phyloP scores from a whole-genome alignment of 176 grass and related monocot genomes.

The Coix lacrymajobi region DNA sequence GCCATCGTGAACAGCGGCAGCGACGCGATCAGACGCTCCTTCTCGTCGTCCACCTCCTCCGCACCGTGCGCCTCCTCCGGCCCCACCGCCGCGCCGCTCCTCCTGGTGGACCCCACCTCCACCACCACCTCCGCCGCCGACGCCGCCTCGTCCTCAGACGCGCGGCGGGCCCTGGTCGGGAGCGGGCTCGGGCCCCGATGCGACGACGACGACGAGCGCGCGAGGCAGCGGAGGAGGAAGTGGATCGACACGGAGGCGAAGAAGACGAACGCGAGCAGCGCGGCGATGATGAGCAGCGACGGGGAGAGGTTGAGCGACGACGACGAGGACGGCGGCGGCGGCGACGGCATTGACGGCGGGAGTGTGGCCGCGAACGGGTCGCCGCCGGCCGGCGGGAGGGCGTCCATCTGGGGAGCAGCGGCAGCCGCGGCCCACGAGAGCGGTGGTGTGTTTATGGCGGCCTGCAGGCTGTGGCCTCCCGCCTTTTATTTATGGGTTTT shows the following conservation, averaged over 20 bases:
- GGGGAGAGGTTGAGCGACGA: constrained; percentile 58
- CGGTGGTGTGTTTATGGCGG: constrained; percentile 14
- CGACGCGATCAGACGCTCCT: constrained; percentile 65
- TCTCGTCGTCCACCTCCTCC: constrained; percentile 42
- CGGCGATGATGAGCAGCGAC: constrained; percentile 66
- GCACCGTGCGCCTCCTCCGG: background rate
- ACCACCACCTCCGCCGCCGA: too few relatives aligned
- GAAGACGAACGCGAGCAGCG: constrained; percentile 65
- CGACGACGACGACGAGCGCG: constrained; percentile 12
- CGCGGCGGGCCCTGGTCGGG: background rate
- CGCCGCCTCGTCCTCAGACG: background rate
- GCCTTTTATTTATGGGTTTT: constrained; percentile 62
- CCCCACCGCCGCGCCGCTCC: background rate
- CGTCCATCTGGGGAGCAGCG: constrained; percentile 19
- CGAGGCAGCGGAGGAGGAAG: constrained; percentile 72
- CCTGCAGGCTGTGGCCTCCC: constrained; percentile 8
- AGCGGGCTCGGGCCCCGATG: constrained; percentile 12
- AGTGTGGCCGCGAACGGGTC: constrained; percentile 46
- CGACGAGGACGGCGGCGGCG: background rate
- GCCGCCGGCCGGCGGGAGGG: constrained; percentile 20
- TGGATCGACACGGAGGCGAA: constrained; percentile 69
- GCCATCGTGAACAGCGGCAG: constrained; percentile 84
- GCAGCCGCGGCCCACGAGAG: background rate
- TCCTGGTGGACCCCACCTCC: background rate
- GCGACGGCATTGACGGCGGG: constrained; percentile 29